Evolutionary conservation across 1,284 basidiomycete species (phyloP), one percentile per base, ranked within the genome.

Genomic region (Pyrrhoderma noxium): DNA sequence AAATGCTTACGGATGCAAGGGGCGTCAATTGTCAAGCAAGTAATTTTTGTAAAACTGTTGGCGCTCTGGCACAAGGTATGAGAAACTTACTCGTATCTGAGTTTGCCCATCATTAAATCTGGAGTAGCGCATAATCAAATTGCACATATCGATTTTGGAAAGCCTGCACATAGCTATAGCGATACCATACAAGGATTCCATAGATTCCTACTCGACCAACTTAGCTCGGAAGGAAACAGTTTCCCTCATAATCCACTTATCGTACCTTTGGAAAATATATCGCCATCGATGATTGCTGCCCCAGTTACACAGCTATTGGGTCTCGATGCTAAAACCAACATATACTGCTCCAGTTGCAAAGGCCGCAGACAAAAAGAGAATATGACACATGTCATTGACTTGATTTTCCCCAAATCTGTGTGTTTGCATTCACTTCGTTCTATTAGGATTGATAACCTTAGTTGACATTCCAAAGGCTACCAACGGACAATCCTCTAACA

Each of bases 21-120:
- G 96, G 95, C 0, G 91, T 80, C 16, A 98, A 99, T 61, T 98
- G 95, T 62, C 96, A 98, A 65, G 85, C 93, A 3, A 93, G 86
- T 64, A 99, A 99, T 67, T 97, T 98, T 61, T 94, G 94, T 63
- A 87, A 93, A 65, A 89, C 93, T 0, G 89, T 98, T 44, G 86
- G 89, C 14, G 82, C 85, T 4, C 65, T 84, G 21, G 79, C 79
- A 13, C 89, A 94, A 67, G 80, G 91, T 91, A 61, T 36, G 22
- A 47, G 44, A 47, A 18, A n/a, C 5, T 18, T 40, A 45, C 23
- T n/a, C 40, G 46, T 7, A 40, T 46, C 25, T 14, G 34, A 23
- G 14, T 1, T 39, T 43, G 8, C 36, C 36, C n/a, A 8, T 34
- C 22, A 41, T 57, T 61, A 41, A 62, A 18, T 45, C 35, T n/a